Conservation (phyloP, 768 basidiomycete species). For the Chalciporus pseudorubinellus region DNA sequence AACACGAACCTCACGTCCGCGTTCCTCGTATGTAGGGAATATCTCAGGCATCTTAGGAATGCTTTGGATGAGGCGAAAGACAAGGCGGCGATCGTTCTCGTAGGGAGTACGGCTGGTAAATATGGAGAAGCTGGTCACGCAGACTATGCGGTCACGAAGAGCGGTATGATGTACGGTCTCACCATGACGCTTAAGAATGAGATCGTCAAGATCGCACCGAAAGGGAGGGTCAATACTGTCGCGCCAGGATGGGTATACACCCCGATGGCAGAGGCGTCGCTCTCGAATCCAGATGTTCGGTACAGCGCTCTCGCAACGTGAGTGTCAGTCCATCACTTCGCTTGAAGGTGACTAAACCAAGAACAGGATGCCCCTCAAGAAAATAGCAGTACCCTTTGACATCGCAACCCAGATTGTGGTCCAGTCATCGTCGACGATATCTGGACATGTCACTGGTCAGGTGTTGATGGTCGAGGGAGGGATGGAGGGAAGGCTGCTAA, state of each 20-base stretch:
- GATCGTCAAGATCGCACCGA: conserved; percentile 69
- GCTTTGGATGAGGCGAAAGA: conserved; percentile 41
- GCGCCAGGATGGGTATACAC: conserved; percentile 68
- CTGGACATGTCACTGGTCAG: conserved; percentile 68
- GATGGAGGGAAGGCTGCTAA: conserved; percentile 64
- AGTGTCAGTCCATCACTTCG: conserved; percentile 15
- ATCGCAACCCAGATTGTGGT: conserved; percentile 62
- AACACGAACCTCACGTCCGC: conserved; percentile 59
- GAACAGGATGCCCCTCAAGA: conserved; percentile 61
- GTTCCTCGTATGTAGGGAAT: conserved; percentile 63
- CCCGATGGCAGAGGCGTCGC: conserved; percentile 57
- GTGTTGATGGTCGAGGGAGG: conserved; percentile 68
- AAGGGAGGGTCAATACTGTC: conserved; percentile 62
- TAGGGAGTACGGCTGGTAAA: conserved; percentile 70
- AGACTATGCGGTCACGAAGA: conserved; percentile 65
- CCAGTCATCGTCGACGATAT: conserved; percentile 55
- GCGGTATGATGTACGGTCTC: conserved; percentile 75
- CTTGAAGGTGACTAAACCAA: not conserved
- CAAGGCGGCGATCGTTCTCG: conserved; percentile 56
- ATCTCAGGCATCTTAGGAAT: conserved; percentile 44
- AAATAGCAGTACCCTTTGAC: conserved; percentile 60
- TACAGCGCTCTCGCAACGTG: conserved; percentile 68
- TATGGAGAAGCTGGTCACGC: conserved; percentile 64
- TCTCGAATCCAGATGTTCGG: conserved; percentile 51
- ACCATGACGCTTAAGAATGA: conserved; percentile 70